Evolutionary conservation across 495 filamentous ascomycete species (phyloP).

Genomic region (Xylaria scruposa): DNA sequence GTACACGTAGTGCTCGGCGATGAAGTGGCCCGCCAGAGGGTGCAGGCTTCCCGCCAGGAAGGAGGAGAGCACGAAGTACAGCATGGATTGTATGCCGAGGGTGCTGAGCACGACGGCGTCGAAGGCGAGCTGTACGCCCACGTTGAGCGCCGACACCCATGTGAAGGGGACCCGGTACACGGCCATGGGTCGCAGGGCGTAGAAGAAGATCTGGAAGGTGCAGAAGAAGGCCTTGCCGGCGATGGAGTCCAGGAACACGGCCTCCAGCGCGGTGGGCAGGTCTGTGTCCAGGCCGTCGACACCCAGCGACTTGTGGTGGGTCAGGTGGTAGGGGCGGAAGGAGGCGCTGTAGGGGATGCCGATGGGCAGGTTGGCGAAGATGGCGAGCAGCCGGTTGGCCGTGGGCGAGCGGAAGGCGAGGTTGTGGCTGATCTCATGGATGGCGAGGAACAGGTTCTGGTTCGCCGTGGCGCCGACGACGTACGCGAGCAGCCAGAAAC

Average conservation of each 20-base stretch:
- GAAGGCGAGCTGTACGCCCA: constrained; percentile 76
- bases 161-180: constrained; percentile 91
- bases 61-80: constrained; percentile 82
- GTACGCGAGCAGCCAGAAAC: constrained; percentile 87
- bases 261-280: constrained; percentile 90
- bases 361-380: constrained; percentile 95
- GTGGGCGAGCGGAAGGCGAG: constrained; percentile 87
- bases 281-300: constrained; percentile 97
- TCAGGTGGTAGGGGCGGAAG: constrained; percentile 97
- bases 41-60: constrained; percentile 95
- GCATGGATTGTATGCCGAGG: constrained; percentile 63
- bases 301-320: constrained; percentile 98
- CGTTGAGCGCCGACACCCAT: constrained; percentile 80
- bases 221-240: constrained; percentile 99
- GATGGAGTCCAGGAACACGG: constrained; percentile 92
- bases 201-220: constrained; percentile 99
- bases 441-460: constrained; percentile 98
- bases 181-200: constrained; percentile 97
- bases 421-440: constrained; percentile 99
- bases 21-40: constrained; percentile 97
- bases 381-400: constrained; percentile 83
- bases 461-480: constrained; percentile 94
- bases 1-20: constrained; percentile 99
- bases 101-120: constrained; percentile 69
- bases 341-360: constrained; percentile 95